Conservation (phyloP, 1,284 basidiomycete species). For the Austropuccinia psidii region DNA sequence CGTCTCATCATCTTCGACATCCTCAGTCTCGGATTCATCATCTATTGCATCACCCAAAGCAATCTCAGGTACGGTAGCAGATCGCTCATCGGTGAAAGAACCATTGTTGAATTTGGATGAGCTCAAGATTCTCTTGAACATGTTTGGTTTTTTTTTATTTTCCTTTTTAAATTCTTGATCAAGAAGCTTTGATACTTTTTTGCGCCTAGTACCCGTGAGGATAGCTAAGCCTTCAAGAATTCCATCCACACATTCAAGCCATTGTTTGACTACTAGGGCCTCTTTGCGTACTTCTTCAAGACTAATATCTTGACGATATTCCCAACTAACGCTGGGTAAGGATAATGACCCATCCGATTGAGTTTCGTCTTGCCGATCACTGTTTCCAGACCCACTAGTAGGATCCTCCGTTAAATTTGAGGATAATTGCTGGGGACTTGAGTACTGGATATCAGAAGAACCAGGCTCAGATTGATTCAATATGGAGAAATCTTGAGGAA, state of each 20-base stretch:
- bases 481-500: constrained; percentile 47
- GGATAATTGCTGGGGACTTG: too few relatives aligned
- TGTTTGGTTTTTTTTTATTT: neutral
- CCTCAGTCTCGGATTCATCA: constrained; percentile 41
- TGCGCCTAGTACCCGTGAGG: constrained; percentile 5
- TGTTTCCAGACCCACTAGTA: too few relatives aligned
- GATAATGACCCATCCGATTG: neutral
- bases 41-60: constrained; percentile 48
- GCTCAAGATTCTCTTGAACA: constrained; percentile 23
- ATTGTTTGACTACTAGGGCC: constrained; percentile 25
- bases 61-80: constrained; percentile 3
- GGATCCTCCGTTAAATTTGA: neutral
- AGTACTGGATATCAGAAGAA: too few relatives aligned
- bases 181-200: neutral
- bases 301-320: constrained; percentile 26
- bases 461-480: neutral
- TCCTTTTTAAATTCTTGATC: neutral
- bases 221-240: constrained; percentile 26
- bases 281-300: constrained; percentile 22
- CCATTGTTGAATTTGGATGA: constrained; percentile 62
- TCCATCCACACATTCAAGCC: constrained; percentile 34
- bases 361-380: constrained; percentile 13
- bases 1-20: constrained; percentile 52
- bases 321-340: constrained; percentile 25
- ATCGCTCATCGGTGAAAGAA: constrained; percentile 51